Evolutionary conservation across 192 early-diverging fungal species (phyloP).

Genomic region (Lobosporangium transversale): DNA sequence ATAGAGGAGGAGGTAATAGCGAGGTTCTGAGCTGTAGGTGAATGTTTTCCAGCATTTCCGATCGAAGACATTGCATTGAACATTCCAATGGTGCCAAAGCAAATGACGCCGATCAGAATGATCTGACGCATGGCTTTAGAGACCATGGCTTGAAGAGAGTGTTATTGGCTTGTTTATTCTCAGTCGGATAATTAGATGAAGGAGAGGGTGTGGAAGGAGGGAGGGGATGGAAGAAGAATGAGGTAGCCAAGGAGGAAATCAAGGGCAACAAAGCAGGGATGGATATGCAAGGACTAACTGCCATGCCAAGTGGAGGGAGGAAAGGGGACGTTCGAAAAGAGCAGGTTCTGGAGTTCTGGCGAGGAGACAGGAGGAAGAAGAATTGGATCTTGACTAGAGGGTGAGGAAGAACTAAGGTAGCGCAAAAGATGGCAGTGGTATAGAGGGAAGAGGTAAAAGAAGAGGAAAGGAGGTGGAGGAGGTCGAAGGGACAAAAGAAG

Average conservation of each 20-base stretch:
- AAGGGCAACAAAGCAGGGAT: not conserved
- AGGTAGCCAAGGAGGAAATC: not conserved
- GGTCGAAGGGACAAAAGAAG: no score
- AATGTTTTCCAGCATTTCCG: constrained; percentile 48
- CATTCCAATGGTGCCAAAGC: constrained; percentile 53
- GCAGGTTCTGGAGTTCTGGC: not conserved
- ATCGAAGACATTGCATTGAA: constrained; percentile 52
- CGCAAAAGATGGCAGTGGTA: no score
- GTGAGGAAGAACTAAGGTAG: not conserved
- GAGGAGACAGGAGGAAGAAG: not conserved
- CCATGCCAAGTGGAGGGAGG: not conserved
- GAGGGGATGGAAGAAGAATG: not conserved
- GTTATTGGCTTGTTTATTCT: no score
- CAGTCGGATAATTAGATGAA: not conserved
- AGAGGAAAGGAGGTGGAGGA: no score
- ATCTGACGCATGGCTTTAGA: constrained; percentile 53
- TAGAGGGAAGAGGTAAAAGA: no score
- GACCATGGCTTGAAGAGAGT: constrained; percentile 30
- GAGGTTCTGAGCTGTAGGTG: constrained; percentile 47
- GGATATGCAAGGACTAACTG: not conserved
- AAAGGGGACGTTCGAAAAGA: not conserved
- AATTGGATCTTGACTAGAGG: not conserved
- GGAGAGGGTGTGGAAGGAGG: not conserved
- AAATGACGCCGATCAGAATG: constrained; percentile 52
- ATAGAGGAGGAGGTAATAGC: constrained; percentile 48